Conservation (phyloP, 1,139 yeast genomes). For the Petasospora rhodanensis region DNA sequence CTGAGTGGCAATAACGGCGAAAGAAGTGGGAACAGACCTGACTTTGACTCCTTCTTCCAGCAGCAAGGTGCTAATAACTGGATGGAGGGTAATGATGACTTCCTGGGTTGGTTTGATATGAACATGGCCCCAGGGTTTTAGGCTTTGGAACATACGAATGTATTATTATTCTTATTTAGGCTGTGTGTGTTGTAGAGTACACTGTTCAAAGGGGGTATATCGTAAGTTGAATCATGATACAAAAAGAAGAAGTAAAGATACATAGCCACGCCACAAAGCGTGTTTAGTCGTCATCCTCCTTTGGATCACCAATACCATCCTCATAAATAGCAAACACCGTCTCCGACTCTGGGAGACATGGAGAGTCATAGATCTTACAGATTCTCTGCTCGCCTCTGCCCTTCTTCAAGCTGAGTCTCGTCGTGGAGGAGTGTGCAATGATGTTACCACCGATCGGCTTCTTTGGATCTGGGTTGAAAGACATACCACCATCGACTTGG, state of each 20-base stretch:
- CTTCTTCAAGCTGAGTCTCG: conserved; percentile 82
- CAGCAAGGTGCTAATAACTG: conserved; percentile 67
- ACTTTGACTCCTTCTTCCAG: conserved; percentile 47
- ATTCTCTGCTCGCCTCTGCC: conserved; percentile 91
- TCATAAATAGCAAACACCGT: conserved; percentile 94
- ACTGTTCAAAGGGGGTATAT: too few species aligned
- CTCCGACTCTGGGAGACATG: conserved; percentile 92
- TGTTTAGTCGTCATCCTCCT: conserved; percentile 59
- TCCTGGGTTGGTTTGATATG: conserved; percentile 92
- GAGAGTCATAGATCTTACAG: conserved; percentile 92
- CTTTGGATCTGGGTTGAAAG: conserved; percentile 96
- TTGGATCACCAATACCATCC: conserved; percentile 96
- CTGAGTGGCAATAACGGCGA: conserved; percentile 5
- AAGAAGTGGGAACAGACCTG: conserved; percentile 10
- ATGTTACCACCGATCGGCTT: conserved; percentile 99
- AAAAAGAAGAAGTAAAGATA: too few species aligned
- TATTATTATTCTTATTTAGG: neutral
- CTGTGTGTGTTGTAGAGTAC: neutral
- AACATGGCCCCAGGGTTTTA: conserved; percentile 57
- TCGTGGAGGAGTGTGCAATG: conserved; percentile 94
- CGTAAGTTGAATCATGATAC: too few species aligned
- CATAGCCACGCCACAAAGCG: too few species aligned
- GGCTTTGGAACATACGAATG: too few species aligned
- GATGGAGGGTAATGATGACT: conserved; percentile 81
- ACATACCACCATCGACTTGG: conserved; percentile 88